Conservation (phyloP, 495 filamentous ascomycete species). For the Rhypophila decipiens region DNA sequence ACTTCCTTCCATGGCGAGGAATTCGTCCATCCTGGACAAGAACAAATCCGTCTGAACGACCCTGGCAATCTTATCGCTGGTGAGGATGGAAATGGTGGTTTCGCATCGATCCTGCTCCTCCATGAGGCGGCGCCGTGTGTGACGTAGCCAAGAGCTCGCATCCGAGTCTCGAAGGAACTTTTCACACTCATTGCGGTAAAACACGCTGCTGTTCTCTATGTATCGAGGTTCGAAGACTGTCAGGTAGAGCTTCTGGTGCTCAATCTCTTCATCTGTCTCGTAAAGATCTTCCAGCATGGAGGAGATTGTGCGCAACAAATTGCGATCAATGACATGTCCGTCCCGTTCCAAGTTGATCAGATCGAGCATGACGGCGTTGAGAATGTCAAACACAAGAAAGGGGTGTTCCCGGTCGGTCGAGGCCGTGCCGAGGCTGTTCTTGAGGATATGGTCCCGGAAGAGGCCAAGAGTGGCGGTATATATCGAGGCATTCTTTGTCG, state of each 20-base stretch:
- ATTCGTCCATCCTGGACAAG: slow-evolving; percentile 63
- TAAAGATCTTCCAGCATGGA: slow-evolving; percentile 91
- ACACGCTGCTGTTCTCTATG: slow-evolving; percentile 58
- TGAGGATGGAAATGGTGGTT: slow-evolving; percentile 66
- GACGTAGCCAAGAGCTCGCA: slow-evolving; percentile 76
- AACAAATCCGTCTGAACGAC: slow-evolving; percentile 82
- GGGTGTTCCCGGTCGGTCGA: slow-evolving; percentile 22
- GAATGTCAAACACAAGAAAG: slow-evolving; percentile 55
- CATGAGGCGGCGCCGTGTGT: slow-evolving; percentile 60
- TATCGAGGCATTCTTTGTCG: slow-evolving; percentile 68
- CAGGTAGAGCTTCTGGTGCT: slow-evolving; percentile 74
- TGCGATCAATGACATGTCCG: slow-evolving; percentile 82
- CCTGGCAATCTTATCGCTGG: slow-evolving; percentile 63
- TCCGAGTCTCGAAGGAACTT: slow-evolving; percentile 69
- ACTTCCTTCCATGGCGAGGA: slow-evolving; percentile 76
- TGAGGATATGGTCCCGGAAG: slow-evolving; percentile 77
- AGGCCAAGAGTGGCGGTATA: slow-evolving; percentile 78
- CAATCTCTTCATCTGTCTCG: slow-evolving; percentile 66
- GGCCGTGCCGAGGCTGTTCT: slow-evolving; percentile 34
- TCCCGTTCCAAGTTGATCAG: slow-evolving; percentile 88
- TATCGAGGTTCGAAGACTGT: slow-evolving; percentile 77
- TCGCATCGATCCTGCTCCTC: slow-evolving; percentile 80
- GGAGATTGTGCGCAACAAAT: slow-evolving; percentile 72
- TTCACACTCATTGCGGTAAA: slow-evolving; percentile 71
- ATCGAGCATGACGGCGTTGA: slow-evolving; percentile 78